Evolutionary conservation across 139 green algal species (phyloP).

Genomic region (Coelastrella sp.): DNA sequence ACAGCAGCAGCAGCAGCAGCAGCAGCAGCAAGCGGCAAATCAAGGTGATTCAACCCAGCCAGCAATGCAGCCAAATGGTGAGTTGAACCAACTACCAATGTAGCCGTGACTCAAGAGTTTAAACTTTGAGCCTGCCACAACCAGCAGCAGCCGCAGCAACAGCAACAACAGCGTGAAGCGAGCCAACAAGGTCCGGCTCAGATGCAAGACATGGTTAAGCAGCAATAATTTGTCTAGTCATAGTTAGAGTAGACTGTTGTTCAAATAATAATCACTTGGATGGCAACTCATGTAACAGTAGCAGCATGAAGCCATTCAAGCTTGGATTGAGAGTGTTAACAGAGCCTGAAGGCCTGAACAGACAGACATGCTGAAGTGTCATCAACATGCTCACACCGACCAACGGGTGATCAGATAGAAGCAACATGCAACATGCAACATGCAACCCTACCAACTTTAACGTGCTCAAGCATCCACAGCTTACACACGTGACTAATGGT

Average conservation of each 20-base stretch:
- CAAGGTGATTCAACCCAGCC: not conserved
- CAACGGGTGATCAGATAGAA: too few relatives aligned
- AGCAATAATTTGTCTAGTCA: not conserved
- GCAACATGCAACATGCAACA: too few relatives aligned
- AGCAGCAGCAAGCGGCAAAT: not conserved
- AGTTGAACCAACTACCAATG: not conserved
- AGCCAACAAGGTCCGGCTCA: not conserved
- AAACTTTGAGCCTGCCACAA: not conserved
- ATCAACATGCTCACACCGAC: too few relatives aligned
- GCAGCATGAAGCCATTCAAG: too few relatives aligned
- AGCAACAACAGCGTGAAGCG: not conserved
- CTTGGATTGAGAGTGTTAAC: too few relatives aligned
- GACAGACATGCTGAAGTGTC: too few relatives aligned
- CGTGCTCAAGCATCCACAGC: too few relatives aligned
- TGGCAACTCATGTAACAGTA: too few relatives aligned
- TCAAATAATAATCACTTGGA: too few relatives aligned
- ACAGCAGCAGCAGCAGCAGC: not conserved
- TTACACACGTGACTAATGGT: too few relatives aligned
- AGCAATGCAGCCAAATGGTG: not conserved
- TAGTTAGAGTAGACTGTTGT: not conserved
- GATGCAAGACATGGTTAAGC: not conserved
- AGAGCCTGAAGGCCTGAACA: too few relatives aligned
- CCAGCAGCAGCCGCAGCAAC: not conserved
- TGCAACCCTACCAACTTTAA: too few relatives aligned
- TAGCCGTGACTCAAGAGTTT: not conserved